Evolutionary conservation across 768 basidiomycete genomes (phyloP).

Genomic region (Boletus tomentosulus): DNA sequence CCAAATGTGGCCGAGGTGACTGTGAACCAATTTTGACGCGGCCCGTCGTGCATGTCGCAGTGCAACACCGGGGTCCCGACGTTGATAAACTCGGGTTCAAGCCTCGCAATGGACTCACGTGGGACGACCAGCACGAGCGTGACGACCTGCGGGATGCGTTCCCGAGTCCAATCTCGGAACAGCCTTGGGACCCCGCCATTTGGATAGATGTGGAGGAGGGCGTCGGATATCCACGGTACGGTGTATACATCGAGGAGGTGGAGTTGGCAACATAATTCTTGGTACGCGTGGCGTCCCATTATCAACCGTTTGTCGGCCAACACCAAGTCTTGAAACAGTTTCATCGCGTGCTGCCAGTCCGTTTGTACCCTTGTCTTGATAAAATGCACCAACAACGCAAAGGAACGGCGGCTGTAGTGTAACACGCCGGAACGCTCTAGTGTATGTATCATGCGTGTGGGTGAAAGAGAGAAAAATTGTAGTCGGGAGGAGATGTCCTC

Average conservation of each 20-base stretch:
- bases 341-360: slow-evolving; percentile 44
- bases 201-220: neutral
- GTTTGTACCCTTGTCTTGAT: slow-evolving; percentile 34
- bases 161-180: slow-evolving; percentile 28
- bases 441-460: neutral
- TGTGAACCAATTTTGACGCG: slow-evolving; percentile 13
- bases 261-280: slow-evolving; percentile 44
- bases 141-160: slow-evolving; percentile 26
- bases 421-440: slow-evolving; percentile 17
- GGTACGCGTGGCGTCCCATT: slow-evolving; percentile 31
- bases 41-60: slow-evolving; percentile 15
- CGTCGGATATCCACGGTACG: neutral
- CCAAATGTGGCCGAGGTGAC: slow-evolving; percentile 22
- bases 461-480: neutral
- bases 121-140: slow-evolving; percentile 34
- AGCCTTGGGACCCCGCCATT: neutral
- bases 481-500: slow-evolving; percentile 13
- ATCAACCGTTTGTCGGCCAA: slow-evolving; percentile 10
- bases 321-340: slow-evolving; percentile 22
- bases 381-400: slow-evolving; percentile 41
- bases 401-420: slow-evolving; percentile 47
- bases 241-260: slow-evolving; percentile 39
- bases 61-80: slow-evolving; percentile 16
- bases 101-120: slow-evolving; percentile 13
- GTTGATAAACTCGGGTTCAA: slow-evolving; percentile 3